Evolutionary conservation across 2,329 filamentous ascomycete species (phyloP).

Genomic region (Penicillium sp.): DNA sequence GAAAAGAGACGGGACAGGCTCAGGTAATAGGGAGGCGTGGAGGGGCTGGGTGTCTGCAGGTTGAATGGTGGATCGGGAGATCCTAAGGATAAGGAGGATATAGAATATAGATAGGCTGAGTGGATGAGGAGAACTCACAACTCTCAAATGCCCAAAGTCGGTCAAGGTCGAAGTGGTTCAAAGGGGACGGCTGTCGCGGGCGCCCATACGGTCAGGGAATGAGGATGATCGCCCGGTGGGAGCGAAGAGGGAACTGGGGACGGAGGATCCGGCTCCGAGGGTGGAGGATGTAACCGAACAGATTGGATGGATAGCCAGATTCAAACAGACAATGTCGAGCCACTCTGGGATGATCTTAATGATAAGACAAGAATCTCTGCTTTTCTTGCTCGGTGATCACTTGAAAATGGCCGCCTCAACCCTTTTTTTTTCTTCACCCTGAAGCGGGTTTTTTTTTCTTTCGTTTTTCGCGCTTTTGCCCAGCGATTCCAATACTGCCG

Average conservation of each 20-base stretch:
- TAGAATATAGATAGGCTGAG: neutral
- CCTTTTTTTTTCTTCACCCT: constrained; percentile 15
- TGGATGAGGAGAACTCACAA: constrained; percentile 11
- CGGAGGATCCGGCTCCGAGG: constrained; percentile 37
- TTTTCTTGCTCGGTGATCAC: neutral
- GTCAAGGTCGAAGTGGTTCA: constrained; percentile 15
- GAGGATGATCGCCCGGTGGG: constrained; percentile 33
- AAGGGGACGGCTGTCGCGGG: constrained; percentile 25
- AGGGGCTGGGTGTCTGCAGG: constrained; percentile 39
- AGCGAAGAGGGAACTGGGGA: constrained; percentile 36
- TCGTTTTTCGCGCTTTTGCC: constrained; percentile 12
- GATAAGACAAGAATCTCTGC: neutral
- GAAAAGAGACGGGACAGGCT: constrained; percentile 20
- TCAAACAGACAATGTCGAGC: neutral
- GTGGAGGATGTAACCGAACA: constrained; percentile 33
- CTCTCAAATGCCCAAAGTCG: constrained; percentile 15
- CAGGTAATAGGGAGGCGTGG: constrained; percentile 40
- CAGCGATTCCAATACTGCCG: constrained; percentile 19
- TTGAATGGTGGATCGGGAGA: neutral
- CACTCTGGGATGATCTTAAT: neutral
- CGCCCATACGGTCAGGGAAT: constrained; percentile 31
- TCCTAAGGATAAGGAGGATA: neutral
- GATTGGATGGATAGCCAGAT: constrained; percentile 19
- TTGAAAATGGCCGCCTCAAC: neutral
- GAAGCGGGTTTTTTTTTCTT: constrained; percentile 23